Evolutionary conservation across 192 early-diverging fungal genomes (phyloP), one percentile per base, ranked within the genome.

Genomic region (Coemansia biformis): DNA sequence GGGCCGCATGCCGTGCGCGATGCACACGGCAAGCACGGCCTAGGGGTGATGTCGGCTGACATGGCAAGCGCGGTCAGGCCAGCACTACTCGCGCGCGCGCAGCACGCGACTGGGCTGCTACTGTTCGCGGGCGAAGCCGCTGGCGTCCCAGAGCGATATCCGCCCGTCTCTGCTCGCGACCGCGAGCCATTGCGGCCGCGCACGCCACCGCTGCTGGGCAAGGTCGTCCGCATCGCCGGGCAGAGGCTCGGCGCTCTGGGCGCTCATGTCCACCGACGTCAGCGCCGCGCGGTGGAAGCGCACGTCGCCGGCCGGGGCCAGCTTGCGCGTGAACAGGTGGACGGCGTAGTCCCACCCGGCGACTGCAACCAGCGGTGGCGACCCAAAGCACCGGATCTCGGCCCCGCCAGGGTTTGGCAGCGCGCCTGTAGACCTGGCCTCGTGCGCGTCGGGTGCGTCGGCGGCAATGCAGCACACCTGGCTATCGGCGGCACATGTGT

Each of bases 401-500:
- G 70, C 56, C 35, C 40, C 36, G 13, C 70, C 70, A 1, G 44
- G 30, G 23, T 66, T 54, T 15, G 34, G 30, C 17, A 74, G 41
- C 41, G 29, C 9, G 29, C 30, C 12, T 1, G 44, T 45, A 0
- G 8, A 15, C 4, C 23, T 15, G 14, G 24, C 36, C 8, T 40
- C 34, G 15, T 19, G 16, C 4, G 24, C 29, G 14, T 8, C 36
- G 8, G 14, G 13, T 14, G 36, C 4, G 15, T 48, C 47, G 0
- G 54, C 18, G 7, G 23, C 28, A 21, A 51, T 48, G 41, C 69
- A 50, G 35, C 69, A 61, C 5, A 73, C 44, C 17, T 38, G 52
- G 58, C 49, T 61, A 31, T 73, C 69, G 1, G 69, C 69, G 1
- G 69, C 57, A 37, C 69, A 73, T 0, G 69, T 73, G 34, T 61